These are phyloP conservation scores for Truncatella angustata DNA, from an alignment of 2,329 filamentous ascomycete species.

Conservation along the genomic window DNA sequence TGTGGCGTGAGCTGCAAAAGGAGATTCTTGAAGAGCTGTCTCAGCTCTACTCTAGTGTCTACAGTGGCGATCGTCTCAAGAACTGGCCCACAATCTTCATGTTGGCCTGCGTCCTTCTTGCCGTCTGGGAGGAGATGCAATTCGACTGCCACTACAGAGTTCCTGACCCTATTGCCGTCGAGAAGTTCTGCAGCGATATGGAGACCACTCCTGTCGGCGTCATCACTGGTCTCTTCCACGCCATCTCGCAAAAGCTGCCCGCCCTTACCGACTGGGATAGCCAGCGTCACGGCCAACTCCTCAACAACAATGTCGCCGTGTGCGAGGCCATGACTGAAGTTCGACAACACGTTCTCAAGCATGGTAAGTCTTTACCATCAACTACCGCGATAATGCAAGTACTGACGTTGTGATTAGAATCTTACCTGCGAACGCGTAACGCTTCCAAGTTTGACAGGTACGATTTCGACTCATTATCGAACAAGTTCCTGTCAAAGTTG, in stretches of 20 bases:
- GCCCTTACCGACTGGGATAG: constrained; percentile 94
- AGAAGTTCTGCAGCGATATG: constrained; percentile 97
- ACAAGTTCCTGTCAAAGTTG: constrained; percentile 95
- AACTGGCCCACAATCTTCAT: constrained; percentile 99
- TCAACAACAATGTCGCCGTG: constrained; percentile 87
- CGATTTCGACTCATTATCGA: constrained; percentile 93
- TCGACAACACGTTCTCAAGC: constrained; percentile 84
- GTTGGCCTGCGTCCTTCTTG: constrained; percentile 86
- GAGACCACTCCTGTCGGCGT: constrained; percentile 94
- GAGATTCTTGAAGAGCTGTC: constrained; percentile 95
- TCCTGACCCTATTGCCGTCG: constrained; percentile 76
- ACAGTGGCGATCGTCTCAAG: constrained; percentile 95
- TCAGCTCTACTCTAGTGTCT: constrained; percentile 90
- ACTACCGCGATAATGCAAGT: not conserved
- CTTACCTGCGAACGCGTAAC: constrained; percentile 78
- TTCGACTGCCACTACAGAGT: constrained; percentile 97
- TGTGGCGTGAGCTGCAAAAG: constrained; percentile 97
- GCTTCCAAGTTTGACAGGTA: constrained; percentile 82
- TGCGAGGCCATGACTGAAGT: constrained; percentile 98
- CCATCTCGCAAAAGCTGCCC: constrained; percentile 94
- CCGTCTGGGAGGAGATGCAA: constrained; percentile 98
- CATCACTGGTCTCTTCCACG: constrained; percentile 94
- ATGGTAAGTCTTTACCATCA: constrained; percentile 62
- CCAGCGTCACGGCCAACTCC: constrained; percentile 81
- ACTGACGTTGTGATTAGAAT: constrained; percentile 62